A percentile compares a stretch with the other conserved stretches of the same genome.
Evolutionary conservation across 176 grass and related monocot genomes (phyloP).

Genomic region (Cocos nucifera): DNA sequence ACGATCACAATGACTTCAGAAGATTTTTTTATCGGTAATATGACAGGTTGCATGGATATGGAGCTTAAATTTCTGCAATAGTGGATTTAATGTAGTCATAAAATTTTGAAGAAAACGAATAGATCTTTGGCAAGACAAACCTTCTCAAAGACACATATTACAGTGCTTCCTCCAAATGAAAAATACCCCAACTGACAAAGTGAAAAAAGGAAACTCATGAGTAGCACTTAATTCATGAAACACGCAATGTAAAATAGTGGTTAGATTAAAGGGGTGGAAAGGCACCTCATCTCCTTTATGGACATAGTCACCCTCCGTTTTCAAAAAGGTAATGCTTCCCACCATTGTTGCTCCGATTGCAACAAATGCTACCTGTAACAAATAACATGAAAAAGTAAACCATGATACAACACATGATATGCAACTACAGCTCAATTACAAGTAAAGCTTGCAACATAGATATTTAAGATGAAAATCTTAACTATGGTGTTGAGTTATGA

Average conservation of each 20-base stretch:
- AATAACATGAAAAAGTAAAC: background rate
- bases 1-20: no score
- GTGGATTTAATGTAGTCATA: background rate
- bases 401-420: no score
- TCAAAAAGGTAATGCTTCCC: conserved; percentile 76
- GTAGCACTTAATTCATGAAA: background rate
- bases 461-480: no score
- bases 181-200: conserved; percentile 81
- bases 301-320: conserved; percentile 56
- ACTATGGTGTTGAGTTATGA: no score
- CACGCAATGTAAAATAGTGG: background rate
- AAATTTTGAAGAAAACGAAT: background rate
- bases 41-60: no score
- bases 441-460: no score
- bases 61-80: no score
- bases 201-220: background rate
- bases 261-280: background rate
- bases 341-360: conserved; percentile 99
- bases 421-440: no score
- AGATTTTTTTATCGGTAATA: no score
- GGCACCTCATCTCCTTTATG: conserved; percentile 92
- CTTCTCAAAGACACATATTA: conserved; percentile 96
- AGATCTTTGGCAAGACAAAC: conserved; percentile 15
- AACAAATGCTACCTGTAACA: conserved; percentile 81
- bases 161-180: conserved; percentile 95